Evolutionary conservation across 345 rosid species (phyloP).

Genomic region (Citrus sinensis): DNA sequence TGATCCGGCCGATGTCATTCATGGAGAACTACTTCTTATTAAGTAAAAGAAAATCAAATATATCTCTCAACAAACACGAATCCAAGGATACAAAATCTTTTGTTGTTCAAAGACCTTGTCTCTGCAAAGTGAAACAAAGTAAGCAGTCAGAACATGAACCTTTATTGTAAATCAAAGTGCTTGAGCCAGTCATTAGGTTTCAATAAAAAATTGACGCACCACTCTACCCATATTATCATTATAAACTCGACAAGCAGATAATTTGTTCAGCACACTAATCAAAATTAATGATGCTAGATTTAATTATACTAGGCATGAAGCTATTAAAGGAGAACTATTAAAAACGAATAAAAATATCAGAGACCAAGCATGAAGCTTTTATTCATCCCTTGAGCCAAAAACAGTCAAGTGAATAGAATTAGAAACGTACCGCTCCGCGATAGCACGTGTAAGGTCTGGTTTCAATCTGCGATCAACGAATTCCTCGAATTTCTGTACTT

Average conservation of each 20-base stretch:
- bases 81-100: slow-evolving; percentile 79
- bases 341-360: background rate
- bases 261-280: background rate
- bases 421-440: slow-evolving; percentile 49
- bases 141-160: background rate
- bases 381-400: background rate
- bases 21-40: background rate
- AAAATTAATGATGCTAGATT: background rate
- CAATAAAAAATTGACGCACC: background rate
- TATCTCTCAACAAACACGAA: background rate
- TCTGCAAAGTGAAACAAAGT: slow-evolving; percentile 44
- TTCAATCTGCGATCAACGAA: slow-evolving; percentile 75
- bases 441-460: slow-evolving; percentile 72
- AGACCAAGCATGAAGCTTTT: background rate
- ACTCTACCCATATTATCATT: background rate
- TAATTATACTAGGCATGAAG: background rate
- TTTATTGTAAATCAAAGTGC: background rate
- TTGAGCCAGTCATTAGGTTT: background rate
- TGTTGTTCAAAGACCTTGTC: slow-evolving; percentile 86
- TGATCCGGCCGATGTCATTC: background rate
- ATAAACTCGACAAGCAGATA: background rate
- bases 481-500: slow-evolving; percentile 72
- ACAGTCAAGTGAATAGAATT: background rate
- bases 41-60: background rate
- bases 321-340: background rate